phyloP scores from a whole-genome alignment of 768 basidiomycete genomes.

The Favolaschia claudopus region DNA sequence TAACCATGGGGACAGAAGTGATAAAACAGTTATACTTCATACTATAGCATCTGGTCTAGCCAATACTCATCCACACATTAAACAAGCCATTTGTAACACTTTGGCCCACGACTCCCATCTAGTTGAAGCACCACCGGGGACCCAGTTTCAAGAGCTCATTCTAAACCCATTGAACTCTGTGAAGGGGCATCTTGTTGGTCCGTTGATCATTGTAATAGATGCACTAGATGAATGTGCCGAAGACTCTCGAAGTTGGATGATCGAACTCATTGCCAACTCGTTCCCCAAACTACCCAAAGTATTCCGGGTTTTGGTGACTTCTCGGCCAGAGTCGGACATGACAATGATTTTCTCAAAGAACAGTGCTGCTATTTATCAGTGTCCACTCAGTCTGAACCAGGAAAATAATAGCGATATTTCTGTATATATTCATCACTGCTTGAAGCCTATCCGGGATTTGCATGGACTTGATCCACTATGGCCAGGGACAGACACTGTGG shows the following conservation, averaged over 20 bases:
- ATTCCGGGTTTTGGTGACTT: constrained; percentile 31
- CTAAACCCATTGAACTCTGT: not conserved
- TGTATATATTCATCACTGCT: not conserved
- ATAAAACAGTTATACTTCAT: constrained; percentile 12
- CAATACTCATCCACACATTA: not conserved
- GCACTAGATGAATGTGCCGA: constrained; percentile 33
- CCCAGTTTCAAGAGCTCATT: not conserved
- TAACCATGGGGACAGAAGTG: constrained; percentile 4
- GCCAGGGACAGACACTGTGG: constrained; percentile 22
- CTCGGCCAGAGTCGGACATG: constrained; percentile 26
- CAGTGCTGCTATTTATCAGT: not conserved
- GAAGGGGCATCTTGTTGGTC: not conserved
- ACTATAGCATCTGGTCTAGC: constrained; percentile 21
- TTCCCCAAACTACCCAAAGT: constrained; percentile 11
- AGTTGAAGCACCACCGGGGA: not conserved
- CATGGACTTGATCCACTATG: not conserved
- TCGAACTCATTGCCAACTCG: constrained; percentile 18
- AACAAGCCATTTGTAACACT: not conserved
- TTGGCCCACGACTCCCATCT: not conserved
- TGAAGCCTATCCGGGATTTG: not conserved
- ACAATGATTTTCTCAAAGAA: not conserved
- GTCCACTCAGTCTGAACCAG: not conserved
- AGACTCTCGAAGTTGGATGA: constrained; percentile 11
- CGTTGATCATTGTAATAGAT: constrained; percentile 31
- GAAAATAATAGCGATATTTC: constrained; percentile 6